These are phyloP conservation scores for Tetragonia tetragonoides DNA, from an alignment of 148 eudicot species.

Conservation along the genomic window DNA sequence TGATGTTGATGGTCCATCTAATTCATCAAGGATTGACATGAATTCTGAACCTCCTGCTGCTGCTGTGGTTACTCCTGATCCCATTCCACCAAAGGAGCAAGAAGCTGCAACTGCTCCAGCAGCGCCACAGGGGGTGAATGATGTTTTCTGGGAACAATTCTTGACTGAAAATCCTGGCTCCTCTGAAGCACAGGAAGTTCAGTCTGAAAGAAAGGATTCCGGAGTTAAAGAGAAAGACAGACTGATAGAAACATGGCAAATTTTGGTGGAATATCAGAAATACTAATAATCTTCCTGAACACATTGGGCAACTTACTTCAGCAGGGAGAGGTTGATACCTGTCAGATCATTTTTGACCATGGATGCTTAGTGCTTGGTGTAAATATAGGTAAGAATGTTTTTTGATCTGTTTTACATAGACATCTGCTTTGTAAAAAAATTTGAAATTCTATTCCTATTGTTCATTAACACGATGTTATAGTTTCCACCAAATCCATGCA, in stretches of 20 bases:
- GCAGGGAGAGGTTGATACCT: conserved; percentile 59
- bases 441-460: conserved; percentile 16
- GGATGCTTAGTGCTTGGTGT: conserved; percentile 23
- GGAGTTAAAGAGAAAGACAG: conserved; percentile 49
- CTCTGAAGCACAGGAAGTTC: conserved; percentile 45
- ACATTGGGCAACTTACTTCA: conserved; percentile 69
- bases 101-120: conserved; percentile 36
- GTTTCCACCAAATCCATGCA: neutral
- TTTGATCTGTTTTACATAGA: conserved; percentile 15
- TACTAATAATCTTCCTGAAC: conserved; percentile 54
- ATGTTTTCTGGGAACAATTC: conserved; percentile 83
- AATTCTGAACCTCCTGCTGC: conserved; percentile 51
- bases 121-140: conserved; percentile 58
- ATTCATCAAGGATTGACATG: conserved; percentile 53
- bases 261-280: conserved; percentile 58
- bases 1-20: conserved; percentile 42
- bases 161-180: conserved; percentile 89
- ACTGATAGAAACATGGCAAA: conserved; percentile 42
- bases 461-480: conserved; percentile 8
- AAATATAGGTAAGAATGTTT: conserved; percentile 32
- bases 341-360: conserved; percentile 25
- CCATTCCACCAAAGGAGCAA: conserved; percentile 32
- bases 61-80: conserved; percentile 22
- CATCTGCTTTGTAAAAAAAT: conserved; percentile 14
- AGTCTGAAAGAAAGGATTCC: conserved; percentile 46